Conservation (phyloP, 1,139 yeast species). For the Geotrichum bryndzae region DNA sequence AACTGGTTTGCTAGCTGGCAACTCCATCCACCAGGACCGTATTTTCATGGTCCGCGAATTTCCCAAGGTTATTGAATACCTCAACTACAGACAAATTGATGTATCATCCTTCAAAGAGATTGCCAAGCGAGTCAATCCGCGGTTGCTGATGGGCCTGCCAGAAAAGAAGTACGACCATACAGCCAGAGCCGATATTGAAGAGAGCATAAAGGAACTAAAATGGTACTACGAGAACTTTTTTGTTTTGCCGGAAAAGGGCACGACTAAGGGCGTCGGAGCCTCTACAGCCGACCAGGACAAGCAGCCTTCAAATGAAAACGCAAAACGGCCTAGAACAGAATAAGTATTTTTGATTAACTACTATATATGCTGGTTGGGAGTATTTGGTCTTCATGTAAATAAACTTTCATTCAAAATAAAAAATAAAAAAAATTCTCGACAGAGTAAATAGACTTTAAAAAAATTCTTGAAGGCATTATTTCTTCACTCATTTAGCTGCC, state of each 20-base stretch:
- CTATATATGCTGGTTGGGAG: background rate
- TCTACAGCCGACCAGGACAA: background rate
- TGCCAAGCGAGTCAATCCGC: conserved; percentile 69
- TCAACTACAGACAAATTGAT: conserved; percentile 83
- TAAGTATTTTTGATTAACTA: background rate
- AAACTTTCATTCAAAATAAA: too few relatives aligned
- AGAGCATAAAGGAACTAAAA: conserved; percentile 74
- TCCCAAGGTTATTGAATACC: conserved; percentile 55
- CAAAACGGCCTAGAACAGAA: background rate
- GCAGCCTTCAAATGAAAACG: background rate
- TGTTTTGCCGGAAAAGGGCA: conserved; percentile 18
- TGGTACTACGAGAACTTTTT: conserved; percentile 68
- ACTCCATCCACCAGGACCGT: conserved; percentile 86
- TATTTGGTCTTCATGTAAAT: too few relatives aligned
- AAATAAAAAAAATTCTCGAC: too few relatives aligned
- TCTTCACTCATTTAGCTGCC: too few relatives aligned
- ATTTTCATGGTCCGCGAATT: conserved; percentile 78
- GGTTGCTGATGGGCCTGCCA: conserved; percentile 53
- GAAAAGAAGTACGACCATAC: conserved; percentile 68
- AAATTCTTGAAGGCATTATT: too few relatives aligned
- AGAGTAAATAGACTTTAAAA: too few relatives aligned
- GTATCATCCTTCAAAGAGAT: conserved; percentile 81
- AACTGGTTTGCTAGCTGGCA: conserved; percentile 77
- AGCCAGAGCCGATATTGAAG: conserved; percentile 80
- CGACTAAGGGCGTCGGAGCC: background rate